These are phyloP conservation scores for Lobosporangium transversale DNA, from an alignment of 192 early-diverging fungal species.

Conservation along the genomic window DNA sequence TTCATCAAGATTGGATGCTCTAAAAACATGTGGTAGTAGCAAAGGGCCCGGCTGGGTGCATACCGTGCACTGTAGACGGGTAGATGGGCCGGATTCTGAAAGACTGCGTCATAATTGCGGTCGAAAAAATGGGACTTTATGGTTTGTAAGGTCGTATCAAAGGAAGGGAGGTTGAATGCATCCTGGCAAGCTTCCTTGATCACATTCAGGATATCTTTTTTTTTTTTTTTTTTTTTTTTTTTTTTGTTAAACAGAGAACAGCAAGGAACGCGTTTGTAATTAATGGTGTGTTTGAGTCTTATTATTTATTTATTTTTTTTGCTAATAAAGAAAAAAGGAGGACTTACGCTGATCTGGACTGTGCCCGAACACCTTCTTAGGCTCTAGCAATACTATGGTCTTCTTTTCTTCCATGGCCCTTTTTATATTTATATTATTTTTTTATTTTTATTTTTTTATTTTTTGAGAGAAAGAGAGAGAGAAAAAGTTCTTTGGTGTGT, in stretches of 20 bases:
- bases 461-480: too few species aligned
- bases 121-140: constrained; percentile 88
- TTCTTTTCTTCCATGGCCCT: constrained; percentile 28
- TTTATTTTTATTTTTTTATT: too few species aligned
- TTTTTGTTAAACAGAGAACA: background rate
- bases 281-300: background rate
- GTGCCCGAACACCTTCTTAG: constrained; percentile 54
- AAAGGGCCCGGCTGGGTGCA: constrained; percentile 84
- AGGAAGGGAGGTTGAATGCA: constrained; percentile 67
- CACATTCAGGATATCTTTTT: constrained; percentile 70
- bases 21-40: constrained; percentile 82
- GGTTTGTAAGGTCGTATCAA: constrained; percentile 66
- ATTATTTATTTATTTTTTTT: background rate
- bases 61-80: constrained; percentile 91
- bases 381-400: constrained; percentile 25
- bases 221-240: too few species aligned
- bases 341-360: constrained; percentile 61
- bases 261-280: background rate
- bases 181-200: constrained; percentile 70
- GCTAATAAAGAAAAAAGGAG: too few species aligned
- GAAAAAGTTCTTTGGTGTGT: too few species aligned
- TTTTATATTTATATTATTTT: background rate
- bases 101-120: constrained; percentile 86
- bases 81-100: constrained; percentile 75
- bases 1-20: constrained; percentile 58